Base-by-base conservation (phyloP, 129 eudicot species). In the Tagetes erecta region DNA sequence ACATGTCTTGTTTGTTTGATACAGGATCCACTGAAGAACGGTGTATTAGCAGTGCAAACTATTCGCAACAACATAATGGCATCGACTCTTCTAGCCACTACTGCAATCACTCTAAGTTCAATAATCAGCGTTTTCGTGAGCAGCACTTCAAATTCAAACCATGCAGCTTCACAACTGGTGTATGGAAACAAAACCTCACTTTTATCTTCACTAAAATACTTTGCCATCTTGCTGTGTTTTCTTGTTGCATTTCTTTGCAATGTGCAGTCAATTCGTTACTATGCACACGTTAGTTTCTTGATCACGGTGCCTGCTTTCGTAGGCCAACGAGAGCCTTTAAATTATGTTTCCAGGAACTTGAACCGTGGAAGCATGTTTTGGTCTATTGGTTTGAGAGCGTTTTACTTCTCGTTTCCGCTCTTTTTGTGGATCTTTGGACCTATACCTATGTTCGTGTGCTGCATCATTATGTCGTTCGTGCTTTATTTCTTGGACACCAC, bases 41-140 rank as follows among this genome's bases (percentile, higher is more conserved):
- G 98, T 0, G 87, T 84, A 9, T 36, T 92, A 58, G 89, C 86
- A 7, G 90, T 92, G 51, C 98, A 92, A 86, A 89, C 98, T 4
- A 70, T 92, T 33, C 91, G 96, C 57, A 92, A 92, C 92, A 92
- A 92, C 75, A 85, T 92, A 60, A 89, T 92, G 98, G 98, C 96
- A 38, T 87, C 98, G 0, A 89, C 98, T 10, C 89, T 88, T 11
- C 37, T 89, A 66, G 96, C 98, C 40, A 87, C 98, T 4, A 80
- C 91, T 1, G 91, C 96, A 0, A 89, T 92, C 37, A 89, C 98
- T 33, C 90, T 92, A 12, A 92, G 96, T 74, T 89, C 98, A 1
- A 70, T 92, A 8, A 87, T 92, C 50, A 70, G 87, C 52, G 96
- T 91, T 39, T 90, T 83, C 46, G 92, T 89, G 31, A 92, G 97